Evolutionary conservation across 257 asterid species (phyloP), one percentile per base, ranked within the genome.

Genomic region (Primulina huaijiensis): DNA sequence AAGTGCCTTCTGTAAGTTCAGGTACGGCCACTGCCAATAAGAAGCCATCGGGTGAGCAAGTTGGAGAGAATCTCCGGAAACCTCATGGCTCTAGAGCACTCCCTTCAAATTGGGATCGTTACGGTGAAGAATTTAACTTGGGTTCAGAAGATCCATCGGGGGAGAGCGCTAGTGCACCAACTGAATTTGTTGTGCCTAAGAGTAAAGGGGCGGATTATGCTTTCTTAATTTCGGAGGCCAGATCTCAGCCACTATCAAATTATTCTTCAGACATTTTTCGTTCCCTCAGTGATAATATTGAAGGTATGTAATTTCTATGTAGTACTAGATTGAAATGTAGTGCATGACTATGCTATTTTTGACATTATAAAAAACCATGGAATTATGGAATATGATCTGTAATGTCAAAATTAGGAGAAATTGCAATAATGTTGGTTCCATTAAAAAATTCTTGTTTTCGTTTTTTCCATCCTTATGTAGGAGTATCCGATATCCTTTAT

Each of bases 91-190:
- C 82, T 11, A 85, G 65, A 56, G 69, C 70, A 9, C 92, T 90
- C 50, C 97, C 96, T 3, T 90, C 96, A 11, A 92, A 90, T 78
- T 92, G 96, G 96, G 90, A 82, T 73, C 92, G 97, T 25, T 89
- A 89, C 64, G 82, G 74, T 35, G 95, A 87, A 17, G 87, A 86
- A 60, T 46, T 61, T 9, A 84, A 60, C 70, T 72, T 72, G 50
- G 86, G 65, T 65, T 72, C 87, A 21, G 90, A 84, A 75, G 84
- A 62, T 9, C 43, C 62, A 1, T 67, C 81, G 20, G 82, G 62
- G 35, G 62, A 67, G 25, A 77, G 83, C 72, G 40, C 81, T 17
- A 76, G 78, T 62, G 78, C 74, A 74, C 80, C 79, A 8, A 65
- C 82, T 65, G 96, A 92, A 74, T 69, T 75, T 71, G 79, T 88